These are phyloP conservation scores for Teunomyces stri DNA, from an alignment of 805 yeast species.

Conservation along the genomic window DNA sequence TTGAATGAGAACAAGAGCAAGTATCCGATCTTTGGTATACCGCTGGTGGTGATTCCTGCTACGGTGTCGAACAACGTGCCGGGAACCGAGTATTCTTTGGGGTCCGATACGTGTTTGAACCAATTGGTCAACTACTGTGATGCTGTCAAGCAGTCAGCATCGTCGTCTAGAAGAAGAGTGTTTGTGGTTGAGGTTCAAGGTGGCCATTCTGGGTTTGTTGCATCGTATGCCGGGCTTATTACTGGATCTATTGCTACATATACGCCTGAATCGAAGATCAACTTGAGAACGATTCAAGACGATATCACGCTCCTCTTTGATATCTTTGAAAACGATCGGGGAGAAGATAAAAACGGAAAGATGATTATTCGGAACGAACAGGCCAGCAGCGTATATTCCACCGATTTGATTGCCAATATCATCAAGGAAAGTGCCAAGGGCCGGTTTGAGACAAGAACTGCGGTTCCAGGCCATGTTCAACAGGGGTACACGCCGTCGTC, in stretches of 20 bases:
- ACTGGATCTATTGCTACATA: constrained; percentile 75
- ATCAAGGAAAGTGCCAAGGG: constrained; percentile 61
- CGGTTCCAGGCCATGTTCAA: constrained; percentile 84
- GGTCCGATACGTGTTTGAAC: constrained; percentile 74
- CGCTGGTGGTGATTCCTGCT: constrained; percentile 76
- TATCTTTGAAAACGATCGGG: constrained; percentile 59
- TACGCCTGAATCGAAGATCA: constrained; percentile 70
- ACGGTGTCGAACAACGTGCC: constrained; percentile 81
- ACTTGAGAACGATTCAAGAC: constrained; percentile 56
- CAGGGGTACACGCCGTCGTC: constrained; percentile 80
- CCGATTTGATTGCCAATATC: constrained; percentile 70
- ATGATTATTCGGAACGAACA: constrained; percentile 64
- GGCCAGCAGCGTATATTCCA: constrained; percentile 64
- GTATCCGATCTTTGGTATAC: constrained; percentile 73
- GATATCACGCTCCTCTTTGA: constrained; percentile 63
- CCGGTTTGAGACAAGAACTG: constrained; percentile 73
- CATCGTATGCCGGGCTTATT: constrained; percentile 64
- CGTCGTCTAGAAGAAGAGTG: constrained; percentile 73
- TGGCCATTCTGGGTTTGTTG: constrained; percentile 79
- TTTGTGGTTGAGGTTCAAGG: constrained; percentile 85
- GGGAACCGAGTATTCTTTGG: constrained; percentile 76
- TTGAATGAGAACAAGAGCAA: constrained; percentile 56
- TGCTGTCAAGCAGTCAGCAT: constrained; percentile 74
- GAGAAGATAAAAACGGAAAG: constrained; percentile 67
- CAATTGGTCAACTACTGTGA: constrained; percentile 72